Percentiles rank a stretch among this genome's conserved stretches.
These are phyloP conservation scores for Stephania cephalantha DNA, from an alignment of 164 flowering plant species.

Conservation along the genomic window DNA sequence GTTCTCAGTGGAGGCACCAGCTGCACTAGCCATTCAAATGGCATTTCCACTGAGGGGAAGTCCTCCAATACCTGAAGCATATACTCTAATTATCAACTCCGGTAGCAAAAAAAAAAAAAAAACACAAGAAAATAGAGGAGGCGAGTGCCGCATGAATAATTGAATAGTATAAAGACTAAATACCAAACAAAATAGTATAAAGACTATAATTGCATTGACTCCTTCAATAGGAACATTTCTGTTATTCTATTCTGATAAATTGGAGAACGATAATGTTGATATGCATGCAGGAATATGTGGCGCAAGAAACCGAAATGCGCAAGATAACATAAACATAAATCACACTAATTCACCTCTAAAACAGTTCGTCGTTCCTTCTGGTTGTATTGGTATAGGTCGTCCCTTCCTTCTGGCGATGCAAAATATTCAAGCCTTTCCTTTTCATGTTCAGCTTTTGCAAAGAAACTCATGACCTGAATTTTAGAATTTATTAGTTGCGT, in stretches of 20 bases:
- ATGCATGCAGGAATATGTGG: not conserved
- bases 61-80: constrained; percentile 70
- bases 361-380: constrained; percentile 92
- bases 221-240: not conserved
- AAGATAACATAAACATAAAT: not conserved
- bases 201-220: not conserved
- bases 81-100: constrained; percentile 7
- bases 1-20: constrained; percentile 81
- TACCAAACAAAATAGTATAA: not conserved
- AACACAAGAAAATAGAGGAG: not conserved
- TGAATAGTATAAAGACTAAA: too few relatives aligned
- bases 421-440: constrained; percentile 93
- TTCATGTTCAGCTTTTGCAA: constrained; percentile 85
- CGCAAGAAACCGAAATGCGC: not conserved
- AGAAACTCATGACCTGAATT: constrained; percentile 78
- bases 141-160: too few relatives aligned
- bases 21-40: constrained; percentile 96
- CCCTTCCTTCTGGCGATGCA: constrained; percentile 94
- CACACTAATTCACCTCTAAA: constrained; percentile 54
- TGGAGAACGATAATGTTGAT: not conserved
- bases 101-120: not conserved
- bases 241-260: too few relatives aligned
- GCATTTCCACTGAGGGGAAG: constrained; percentile 93
- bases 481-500: not conserved
- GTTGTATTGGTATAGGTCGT: constrained; percentile 88